Conservation (phyloP, 23 red algal genomes). For the Gracilaria caudata region DNA sequence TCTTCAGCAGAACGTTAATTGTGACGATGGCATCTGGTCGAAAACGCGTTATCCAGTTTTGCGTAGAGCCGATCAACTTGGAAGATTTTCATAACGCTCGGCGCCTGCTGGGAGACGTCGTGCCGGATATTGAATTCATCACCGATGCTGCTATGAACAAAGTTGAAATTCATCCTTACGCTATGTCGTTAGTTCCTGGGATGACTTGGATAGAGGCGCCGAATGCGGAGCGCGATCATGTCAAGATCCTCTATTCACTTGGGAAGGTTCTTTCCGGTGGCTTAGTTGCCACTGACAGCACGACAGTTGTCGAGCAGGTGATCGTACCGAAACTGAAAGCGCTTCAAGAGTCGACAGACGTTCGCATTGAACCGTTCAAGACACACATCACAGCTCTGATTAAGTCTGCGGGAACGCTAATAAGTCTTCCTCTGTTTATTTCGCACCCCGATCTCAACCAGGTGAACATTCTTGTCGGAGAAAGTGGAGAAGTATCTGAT, state of each 20-base stretch:
- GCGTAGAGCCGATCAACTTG: constrained; percentile 14
- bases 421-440: constrained; percentile 14
- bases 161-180: neutral
- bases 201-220: constrained; percentile 16
- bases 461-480: constrained; percentile 7
- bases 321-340: neutral
- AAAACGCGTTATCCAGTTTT: constrained; percentile 13
- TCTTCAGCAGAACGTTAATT: constrained; percentile 19
- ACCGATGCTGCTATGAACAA: neutral
- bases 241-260: constrained; percentile 19
- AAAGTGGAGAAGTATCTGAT: constrained; percentile 3
- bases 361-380: constrained; percentile 1
- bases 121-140: neutral
- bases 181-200: constrained; percentile 11
- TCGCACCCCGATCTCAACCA: constrained; percentile 10
- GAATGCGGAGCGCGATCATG: neutral
- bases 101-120: constrained; percentile 4
- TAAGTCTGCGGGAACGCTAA: neutral
- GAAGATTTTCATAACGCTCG: constrained; percentile 8
- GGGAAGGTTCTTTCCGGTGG: constrained; percentile 5
- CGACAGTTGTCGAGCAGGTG: constrained; percentile 3
- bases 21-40: constrained; percentile 6
- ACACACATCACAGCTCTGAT: neutral
- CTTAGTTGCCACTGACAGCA: constrained; percentile 17
- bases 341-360: neutral